Base-by-base conservation (phyloP, 768 basidiomycete species). In the Suillus discolor region DNA sequence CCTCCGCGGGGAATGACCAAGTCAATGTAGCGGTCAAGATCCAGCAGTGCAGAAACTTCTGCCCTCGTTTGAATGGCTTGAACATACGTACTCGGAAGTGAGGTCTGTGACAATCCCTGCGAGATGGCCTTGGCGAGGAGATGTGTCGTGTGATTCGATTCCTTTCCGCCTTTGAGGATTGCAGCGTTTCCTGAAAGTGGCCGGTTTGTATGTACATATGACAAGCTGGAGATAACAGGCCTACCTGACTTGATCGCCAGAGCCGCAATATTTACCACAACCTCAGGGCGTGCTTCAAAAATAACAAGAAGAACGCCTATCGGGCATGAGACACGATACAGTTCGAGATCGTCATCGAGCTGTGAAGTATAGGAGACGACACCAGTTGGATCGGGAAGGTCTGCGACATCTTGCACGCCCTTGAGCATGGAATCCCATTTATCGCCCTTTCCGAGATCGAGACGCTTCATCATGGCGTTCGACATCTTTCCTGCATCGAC, bases 101-200 rank as follows among this genome's bases (percentile, higher is more conserved):
- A 78, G 0, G 96, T 94, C 57, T 85, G 86, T 3, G 86, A 79
- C 34, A 99, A 81, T 2, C 94, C 96, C 15, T 83, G 76, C 18
- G 91, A 87, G 70, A 99, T 98, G 55, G 93, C 87, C 68, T 86
- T 80, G 2, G 94, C 87, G 41, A 99, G 85, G 34, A 95, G 80
- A 6, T 82, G 76, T 3, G 94, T 85, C 2, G 97, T 97, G 64
- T 87, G 81, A 57, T 86, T 86, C 5, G 97, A 98, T 75, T 99
- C 97, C 75, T 97, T 98, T 7, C 97, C 97, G 12, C 97, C 97
- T 78, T 99, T 99, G 38, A 99, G 80, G 65, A 99, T 99, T 11
- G 96, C 97, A 25, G 96, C 91, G 75, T 99, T 99, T 2, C 97
- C 97, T 97, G 62, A 23, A 42, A 44, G 42, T 51, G 41, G 62